Percentiles rank a stretch among this genome's conserved stretches.
Evolutionary conservation across 2,329 filamentous ascomycete genomes (phyloP).

Genomic region (Zymoseptoria passerinii): DNA sequence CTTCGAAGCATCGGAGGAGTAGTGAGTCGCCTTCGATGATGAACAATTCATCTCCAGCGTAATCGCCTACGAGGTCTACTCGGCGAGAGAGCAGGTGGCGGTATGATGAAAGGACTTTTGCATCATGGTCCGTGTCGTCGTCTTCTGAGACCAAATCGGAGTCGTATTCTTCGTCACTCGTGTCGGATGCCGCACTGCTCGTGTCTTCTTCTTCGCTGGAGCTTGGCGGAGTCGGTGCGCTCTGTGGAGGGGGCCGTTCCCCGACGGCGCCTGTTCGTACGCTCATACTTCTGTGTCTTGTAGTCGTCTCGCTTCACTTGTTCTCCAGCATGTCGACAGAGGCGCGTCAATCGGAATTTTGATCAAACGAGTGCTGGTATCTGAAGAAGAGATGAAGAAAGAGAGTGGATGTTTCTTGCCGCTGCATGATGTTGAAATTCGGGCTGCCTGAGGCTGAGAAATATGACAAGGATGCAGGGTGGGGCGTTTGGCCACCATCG

Average conservation of each 20-base stretch:
- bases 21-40: constrained; percentile 65
- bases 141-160: constrained; percentile 4
- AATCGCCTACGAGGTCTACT: constrained; percentile 65
- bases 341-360: background rate
- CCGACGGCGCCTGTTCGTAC: background rate
- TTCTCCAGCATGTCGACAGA: background rate
- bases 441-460: background rate
- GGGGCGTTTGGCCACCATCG: background rate
- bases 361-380: background rate
- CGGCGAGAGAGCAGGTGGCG: constrained; percentile 36
- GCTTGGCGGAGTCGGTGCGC: background rate
- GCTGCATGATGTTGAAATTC: background rate
- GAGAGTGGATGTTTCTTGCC: background rate
- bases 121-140: constrained; percentile 6
- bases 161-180: constrained; percentile 1
- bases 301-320: background rate
- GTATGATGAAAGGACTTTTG: constrained; percentile 28
- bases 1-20: constrained; percentile 55
- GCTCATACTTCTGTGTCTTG: background rate
- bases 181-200: background rate
- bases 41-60: constrained; percentile 65
- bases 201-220: background rate
- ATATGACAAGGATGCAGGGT: background rate
- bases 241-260: background rate
- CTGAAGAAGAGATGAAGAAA: background rate